These are phyloP conservation scores for Epicoccum nigrum DNA, from an alignment of 2,329 filamentous ascomycete species.

Conservation along the genomic window DNA sequence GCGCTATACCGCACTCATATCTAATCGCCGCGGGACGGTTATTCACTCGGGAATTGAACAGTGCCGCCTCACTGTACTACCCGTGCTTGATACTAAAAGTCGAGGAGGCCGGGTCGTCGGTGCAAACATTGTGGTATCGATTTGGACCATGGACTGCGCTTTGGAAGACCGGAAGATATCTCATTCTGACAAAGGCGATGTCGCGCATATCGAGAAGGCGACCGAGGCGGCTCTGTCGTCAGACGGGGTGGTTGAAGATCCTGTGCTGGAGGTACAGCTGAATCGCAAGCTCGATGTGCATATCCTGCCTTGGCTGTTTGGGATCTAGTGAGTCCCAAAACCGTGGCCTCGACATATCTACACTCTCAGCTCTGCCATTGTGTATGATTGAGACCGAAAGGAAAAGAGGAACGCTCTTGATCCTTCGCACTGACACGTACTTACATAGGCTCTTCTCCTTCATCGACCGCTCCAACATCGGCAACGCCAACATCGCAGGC, in stretches of 20 bases:
- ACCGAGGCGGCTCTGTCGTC: background rate
- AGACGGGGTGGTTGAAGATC: slow-evolving; percentile 3
- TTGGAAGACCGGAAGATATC: background rate
- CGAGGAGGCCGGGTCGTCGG: background rate
- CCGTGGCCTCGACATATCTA: too few relatives aligned
- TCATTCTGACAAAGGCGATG: background rate
- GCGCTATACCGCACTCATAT: too few relatives aligned
- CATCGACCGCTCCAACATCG: slow-evolving; percentile 53
- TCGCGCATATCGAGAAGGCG: background rate
- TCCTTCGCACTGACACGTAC: background rate
- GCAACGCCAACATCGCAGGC: slow-evolving; percentile 53
- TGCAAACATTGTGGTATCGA: background rate
- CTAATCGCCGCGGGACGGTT: too few relatives aligned
- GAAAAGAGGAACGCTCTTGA: too few relatives aligned
- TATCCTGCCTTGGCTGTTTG: slow-evolving; percentile 55
- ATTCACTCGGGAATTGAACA: too few relatives aligned
- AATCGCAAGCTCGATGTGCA: slow-evolving; percentile 52
- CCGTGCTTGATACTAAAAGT: background rate
- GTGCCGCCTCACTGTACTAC: background rate
- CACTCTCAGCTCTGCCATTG: too few relatives aligned
- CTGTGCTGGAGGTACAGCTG: slow-evolving; percentile 41
- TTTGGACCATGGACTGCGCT: slow-evolving; percentile 1
- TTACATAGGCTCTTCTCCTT: slow-evolving; percentile 50
- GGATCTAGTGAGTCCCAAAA: slow-evolving; percentile 41
- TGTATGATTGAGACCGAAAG: too few relatives aligned